Conservation (phyloP, 768 basidiomycete species). For the Calocybe indica region DNA sequence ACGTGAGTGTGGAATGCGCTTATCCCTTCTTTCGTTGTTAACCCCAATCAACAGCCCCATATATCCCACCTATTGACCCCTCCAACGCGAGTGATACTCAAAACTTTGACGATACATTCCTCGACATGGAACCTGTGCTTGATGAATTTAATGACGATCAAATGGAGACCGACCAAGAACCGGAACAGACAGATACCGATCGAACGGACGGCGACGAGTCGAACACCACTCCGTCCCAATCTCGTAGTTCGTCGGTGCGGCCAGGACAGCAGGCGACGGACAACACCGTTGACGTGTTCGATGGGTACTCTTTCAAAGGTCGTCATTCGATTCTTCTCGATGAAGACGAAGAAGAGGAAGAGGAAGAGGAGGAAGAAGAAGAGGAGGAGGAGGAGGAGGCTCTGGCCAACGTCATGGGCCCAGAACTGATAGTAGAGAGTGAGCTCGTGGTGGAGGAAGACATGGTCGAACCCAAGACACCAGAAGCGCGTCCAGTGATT, state of each 20-base stretch:
- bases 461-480: slow-evolving; percentile 62
- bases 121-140: slow-evolving; percentile 91
- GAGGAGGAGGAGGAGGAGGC: slow-evolving; percentile 35
- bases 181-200: slow-evolving; percentile 62
- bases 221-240: slow-evolving; percentile 74
- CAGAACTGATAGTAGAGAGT: slow-evolving; percentile 8
- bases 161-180: slow-evolving; percentile 66
- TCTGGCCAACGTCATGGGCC: no score
- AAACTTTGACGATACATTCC: slow-evolving; percentile 96
- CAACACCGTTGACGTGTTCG: slow-evolving; percentile 73
- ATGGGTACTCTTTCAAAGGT: slow-evolving; percentile 92
- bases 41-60: slow-evolving; percentile 54
- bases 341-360: slow-evolving; percentile 60
- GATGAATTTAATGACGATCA: slow-evolving; percentile 66
- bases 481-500: slow-evolving; percentile 52
- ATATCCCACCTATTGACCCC: slow-evolving; percentile 89
- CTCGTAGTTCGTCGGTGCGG: slow-evolving; percentile 68
- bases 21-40: slow-evolving; percentile 2
- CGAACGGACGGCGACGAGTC: slow-evolving; percentile 72
- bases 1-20: slow-evolving; percentile 43
- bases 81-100: slow-evolving; percentile 92
- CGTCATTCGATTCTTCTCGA: slow-evolving; percentile 75
- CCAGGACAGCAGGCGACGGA: slow-evolving; percentile 31
- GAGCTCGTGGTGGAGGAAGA: slow-evolving; percentile 28
- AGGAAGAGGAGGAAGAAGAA: slow-evolving; percentile 28